A percentile compares a stretch with the other conserved stretches of the same genome.
phyloP scores from a whole-genome alignment of 2,329 filamentous ascomycete species.

The Penicillium griseofulvum region DNA sequence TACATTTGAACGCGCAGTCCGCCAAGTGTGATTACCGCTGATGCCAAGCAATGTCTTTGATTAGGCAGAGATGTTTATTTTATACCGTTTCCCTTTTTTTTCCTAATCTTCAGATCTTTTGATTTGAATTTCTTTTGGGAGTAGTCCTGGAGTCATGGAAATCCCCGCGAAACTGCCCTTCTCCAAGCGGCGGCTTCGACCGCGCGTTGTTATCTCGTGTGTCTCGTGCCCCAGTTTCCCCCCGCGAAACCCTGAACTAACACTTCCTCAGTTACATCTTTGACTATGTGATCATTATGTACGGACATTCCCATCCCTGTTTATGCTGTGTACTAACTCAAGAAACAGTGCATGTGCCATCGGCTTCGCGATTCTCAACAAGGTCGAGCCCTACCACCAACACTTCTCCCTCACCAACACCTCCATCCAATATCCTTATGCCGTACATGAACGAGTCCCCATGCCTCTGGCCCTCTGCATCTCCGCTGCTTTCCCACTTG shows the following conservation, averaged over 20 bases:
- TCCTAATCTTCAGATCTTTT: background rate
- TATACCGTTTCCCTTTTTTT: background rate
- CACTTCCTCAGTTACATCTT: constrained; percentile 49
- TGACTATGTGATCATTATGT: constrained; percentile 61
- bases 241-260: constrained; percentile 9
- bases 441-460: constrained; percentile 54
- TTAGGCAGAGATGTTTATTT: constrained; percentile 5
- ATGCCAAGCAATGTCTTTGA: background rate
- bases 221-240: constrained; percentile 20
- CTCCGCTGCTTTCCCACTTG: constrained; percentile 49
- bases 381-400: constrained; percentile 56
- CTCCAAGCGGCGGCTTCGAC: constrained; percentile 52
- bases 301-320: constrained; percentile 24
- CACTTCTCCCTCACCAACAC: constrained; percentile 57
- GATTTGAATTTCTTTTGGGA: background rate
- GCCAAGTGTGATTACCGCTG: background rate
- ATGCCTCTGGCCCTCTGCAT: constrained; percentile 51
- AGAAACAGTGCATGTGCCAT: constrained; percentile 48
- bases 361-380: constrained; percentile 54
- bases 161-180: constrained; percentile 49
- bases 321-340: background rate
- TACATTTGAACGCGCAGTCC: background rate
- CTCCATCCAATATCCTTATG: constrained; percentile 58
- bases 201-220: constrained; percentile 54
- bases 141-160: constrained; percentile 13